Evolutionary conservation across 2,329 filamentous ascomycete genomes (phyloP).

Genomic region (Aspergillus floridensis): DNA sequence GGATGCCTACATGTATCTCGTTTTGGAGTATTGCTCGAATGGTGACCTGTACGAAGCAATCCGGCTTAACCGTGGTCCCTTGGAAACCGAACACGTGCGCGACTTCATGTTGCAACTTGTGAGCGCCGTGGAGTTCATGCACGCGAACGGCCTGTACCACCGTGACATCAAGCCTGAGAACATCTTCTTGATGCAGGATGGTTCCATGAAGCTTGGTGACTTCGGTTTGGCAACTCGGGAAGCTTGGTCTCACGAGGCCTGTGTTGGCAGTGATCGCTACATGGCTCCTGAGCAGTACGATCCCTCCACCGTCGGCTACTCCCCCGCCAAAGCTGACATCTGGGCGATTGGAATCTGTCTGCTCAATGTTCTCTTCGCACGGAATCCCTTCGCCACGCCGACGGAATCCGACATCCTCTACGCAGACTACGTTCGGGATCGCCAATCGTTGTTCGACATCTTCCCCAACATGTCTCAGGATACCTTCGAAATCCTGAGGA

Average conservation of each 20-base stretch:
- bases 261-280: constrained; percentile 95
- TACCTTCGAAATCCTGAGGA: constrained; percentile 87
- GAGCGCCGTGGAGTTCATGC: constrained; percentile 84
- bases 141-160: constrained; percentile 87
- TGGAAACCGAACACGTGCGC: constrained; percentile 94
- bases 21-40: constrained; percentile 91
- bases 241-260: constrained; percentile 85
- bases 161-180: constrained; percentile 99
- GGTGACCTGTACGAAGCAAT: constrained; percentile 98
- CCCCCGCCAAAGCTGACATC: constrained; percentile 86
- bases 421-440: constrained; percentile 87
- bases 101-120: constrained; percentile 96
- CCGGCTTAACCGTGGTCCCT: constrained; percentile 77
- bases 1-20: constrained; percentile 81
- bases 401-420: constrained; percentile 90
- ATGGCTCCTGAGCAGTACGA: constrained; percentile 99
- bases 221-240: constrained; percentile 91
- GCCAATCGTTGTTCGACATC: constrained; percentile 94
- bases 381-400: constrained; percentile 91
- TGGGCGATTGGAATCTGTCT: constrained; percentile 98
- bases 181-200: constrained; percentile 85
- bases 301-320: constrained; percentile 81
- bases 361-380: constrained; percentile 92
- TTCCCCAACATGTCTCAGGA: constrained; percentile 99
- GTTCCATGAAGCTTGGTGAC: constrained; percentile 93